Percentiles rank a stretch among this genome's conserved stretches.
phyloP scores from a whole-genome alignment of 768 basidiomycete genomes.

The Mycena belliarum region DNA sequence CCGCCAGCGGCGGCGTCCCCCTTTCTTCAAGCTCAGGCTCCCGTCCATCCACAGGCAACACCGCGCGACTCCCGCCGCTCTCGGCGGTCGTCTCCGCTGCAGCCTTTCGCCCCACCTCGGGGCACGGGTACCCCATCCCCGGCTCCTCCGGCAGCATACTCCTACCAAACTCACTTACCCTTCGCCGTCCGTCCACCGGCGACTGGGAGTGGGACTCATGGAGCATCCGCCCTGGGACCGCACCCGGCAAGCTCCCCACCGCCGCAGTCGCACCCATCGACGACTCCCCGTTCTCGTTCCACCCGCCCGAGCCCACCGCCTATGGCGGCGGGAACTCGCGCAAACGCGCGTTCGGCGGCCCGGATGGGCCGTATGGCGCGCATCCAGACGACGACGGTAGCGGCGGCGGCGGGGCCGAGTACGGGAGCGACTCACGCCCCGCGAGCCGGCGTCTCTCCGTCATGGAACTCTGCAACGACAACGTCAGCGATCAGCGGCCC shows the following conservation, averaged over 20 bases:
- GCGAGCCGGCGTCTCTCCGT: constrained; percentile 79
- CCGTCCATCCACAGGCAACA: constrained; percentile 39
- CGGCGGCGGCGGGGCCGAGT: constrained; percentile 54
- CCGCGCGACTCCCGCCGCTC: constrained; percentile 67
- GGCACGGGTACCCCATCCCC: constrained; percentile 39
- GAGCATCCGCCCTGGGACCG: constrained; percentile 63
- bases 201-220: constrained; percentile 20
- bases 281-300: constrained; percentile 60
- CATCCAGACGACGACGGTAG: constrained; percentile 26
- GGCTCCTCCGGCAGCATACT: constrained; percentile 44
- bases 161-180: constrained; percentile 54
- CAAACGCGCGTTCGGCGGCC: constrained; percentile 53
- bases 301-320: constrained; percentile 25
- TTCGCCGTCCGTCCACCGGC: constrained; percentile 59
- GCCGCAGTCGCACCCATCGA: constrained; percentile 50
- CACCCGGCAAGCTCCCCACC: constrained; percentile 66
- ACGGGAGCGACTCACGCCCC: constrained; percentile 74
- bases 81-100: constrained; percentile 70
- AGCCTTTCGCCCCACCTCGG: constrained; percentile 50
- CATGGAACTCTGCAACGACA: constrained; percentile 88
- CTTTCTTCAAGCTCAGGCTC: constrained; percentile 9
- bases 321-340: constrained; percentile 36
- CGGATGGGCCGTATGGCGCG: constrained; percentile 38
- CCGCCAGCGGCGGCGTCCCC: neutral
- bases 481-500: constrained; percentile 36